These are phyloP conservation scores for Pythium biforme DNA, from an alignment of 352 stramenopile species.

Conservation along the genomic window DNA sequence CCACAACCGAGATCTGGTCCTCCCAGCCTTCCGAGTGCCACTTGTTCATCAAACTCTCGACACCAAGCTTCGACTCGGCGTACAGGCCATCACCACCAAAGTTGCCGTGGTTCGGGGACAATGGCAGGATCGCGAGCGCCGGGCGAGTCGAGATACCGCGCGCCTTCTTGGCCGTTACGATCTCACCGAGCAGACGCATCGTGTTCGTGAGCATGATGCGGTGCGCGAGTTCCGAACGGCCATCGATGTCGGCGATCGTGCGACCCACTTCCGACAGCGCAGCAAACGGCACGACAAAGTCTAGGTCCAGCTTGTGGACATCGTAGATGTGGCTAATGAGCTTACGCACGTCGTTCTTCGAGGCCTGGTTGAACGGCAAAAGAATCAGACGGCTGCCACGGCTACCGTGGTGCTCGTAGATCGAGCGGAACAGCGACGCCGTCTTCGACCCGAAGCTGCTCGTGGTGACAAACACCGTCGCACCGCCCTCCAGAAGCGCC, in stretches of 20 bases:
- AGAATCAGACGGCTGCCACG: constrained; percentile 77
- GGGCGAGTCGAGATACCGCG: constrained; percentile 71
- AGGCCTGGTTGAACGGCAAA: constrained; percentile 86
- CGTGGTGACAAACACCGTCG: constrained; percentile 84
- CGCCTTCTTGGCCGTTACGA: constrained; percentile 73
- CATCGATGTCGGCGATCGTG: constrained; percentile 79
- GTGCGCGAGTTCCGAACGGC: constrained; percentile 75
- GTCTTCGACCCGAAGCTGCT: constrained; percentile 69
- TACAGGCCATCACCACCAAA: constrained; percentile 88
- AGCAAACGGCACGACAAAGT: constrained; percentile 88
- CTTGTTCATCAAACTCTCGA: constrained; percentile 86
- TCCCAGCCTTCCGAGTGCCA: constrained; percentile 86
- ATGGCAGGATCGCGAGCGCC: constrained; percentile 70
- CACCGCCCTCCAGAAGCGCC: constrained; percentile 79
- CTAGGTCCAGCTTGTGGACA: constrained; percentile 75
- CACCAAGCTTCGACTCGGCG: constrained; percentile 85
- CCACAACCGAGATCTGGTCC: constrained; percentile 81
- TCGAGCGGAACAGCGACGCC: constrained; percentile 62
- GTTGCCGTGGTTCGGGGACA: constrained; percentile 86
- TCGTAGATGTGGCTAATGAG: constrained; percentile 84
- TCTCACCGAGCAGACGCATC: constrained; percentile 74
- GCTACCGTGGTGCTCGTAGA: constrained; percentile 85
- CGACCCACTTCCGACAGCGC: constrained; percentile 77
- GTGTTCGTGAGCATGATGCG: constrained; percentile 90
- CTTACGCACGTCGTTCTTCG: constrained; percentile 67